Evolutionary conservation across 768 basidiomycete genomes (phyloP).

Genomic region (Plicaturopsis crispa): DNA sequence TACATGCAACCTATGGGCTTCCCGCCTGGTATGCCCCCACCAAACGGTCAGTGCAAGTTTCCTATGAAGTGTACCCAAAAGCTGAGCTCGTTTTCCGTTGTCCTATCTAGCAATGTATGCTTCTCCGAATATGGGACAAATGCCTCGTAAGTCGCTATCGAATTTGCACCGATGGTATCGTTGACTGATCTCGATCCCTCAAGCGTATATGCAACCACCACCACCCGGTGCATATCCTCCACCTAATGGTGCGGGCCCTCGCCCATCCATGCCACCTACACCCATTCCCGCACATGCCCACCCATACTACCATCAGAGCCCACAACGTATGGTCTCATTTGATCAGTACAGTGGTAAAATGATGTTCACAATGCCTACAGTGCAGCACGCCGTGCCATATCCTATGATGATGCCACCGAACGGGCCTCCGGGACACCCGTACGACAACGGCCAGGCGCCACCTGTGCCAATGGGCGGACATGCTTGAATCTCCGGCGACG

Average conservation of each 20-base stretch:
- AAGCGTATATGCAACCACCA: slow-evolving; percentile 73
- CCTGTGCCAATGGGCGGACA: slow-evolving; percentile 78
- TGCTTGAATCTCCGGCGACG: slow-evolving; percentile 30
- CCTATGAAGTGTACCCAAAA: background rate
- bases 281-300: slow-evolving; percentile 84
- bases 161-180: background rate
- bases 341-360: slow-evolving; percentile 17
- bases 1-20: slow-evolving; percentile 87
- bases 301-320: slow-evolving; percentile 85
- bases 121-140: slow-evolving; percentile 75
- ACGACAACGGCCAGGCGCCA: slow-evolving; percentile 62
- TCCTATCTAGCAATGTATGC: slow-evolving; percentile 63
- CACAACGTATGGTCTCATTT: slow-evolving; percentile 53
- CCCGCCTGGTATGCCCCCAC: slow-evolving; percentile 67
- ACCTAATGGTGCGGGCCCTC: slow-evolving; percentile 70
- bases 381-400: slow-evolving; percentile 81
- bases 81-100: too few relatives aligned
- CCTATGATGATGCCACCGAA: slow-evolving; percentile 91
- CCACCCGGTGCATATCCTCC: slow-evolving; percentile 74
- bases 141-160: slow-evolving; percentile 62
- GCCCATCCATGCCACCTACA: slow-evolving; percentile 88
- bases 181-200: slow-evolving; percentile 28
- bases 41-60: slow-evolving; percentile 49
- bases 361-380: slow-evolving; percentile 34
- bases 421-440: slow-evolving; percentile 62